Percentiles rank a stretch among this genome's conserved stretches.
Conservation (phyloP, 768 basidiomycete species). For the Kwoniella shandongensis region DNA sequence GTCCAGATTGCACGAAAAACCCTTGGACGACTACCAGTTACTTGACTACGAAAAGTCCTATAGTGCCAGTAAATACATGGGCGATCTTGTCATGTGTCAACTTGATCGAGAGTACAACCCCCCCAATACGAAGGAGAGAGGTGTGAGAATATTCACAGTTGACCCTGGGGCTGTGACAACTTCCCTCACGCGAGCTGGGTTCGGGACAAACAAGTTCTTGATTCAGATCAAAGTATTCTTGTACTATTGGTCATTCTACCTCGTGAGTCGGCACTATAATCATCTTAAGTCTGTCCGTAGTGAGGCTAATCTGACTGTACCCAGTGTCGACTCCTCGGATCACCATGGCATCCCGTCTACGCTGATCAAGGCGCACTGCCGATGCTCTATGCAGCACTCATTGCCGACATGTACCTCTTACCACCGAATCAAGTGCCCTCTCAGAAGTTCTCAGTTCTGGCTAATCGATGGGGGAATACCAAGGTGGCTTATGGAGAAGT, state of each 20-base stretch:
- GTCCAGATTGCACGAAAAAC: slow-evolving; percentile 20
- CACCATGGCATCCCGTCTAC: slow-evolving; percentile 33
- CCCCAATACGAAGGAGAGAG: slow-evolving; percentile 6
- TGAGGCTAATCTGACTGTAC: background rate
- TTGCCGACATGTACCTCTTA: slow-evolving; percentile 29
- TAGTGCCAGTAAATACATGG: slow-evolving; percentile 47
- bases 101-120: slow-evolving; percentile 35
- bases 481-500: slow-evolving; percentile 34
- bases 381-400: slow-evolving; percentile 38
- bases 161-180: slow-evolving; percentile 35
- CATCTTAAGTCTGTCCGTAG: background rate
- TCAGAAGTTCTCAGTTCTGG: slow-evolving; percentile 22
- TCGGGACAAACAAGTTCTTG: slow-evolving; percentile 20
- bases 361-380: slow-evolving; percentile 29
- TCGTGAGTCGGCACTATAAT: slow-evolving; percentile 34
- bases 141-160: slow-evolving; percentile 21
- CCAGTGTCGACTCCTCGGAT: slow-evolving; percentile 39
- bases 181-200: slow-evolving; percentile 17
- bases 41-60: slow-evolving; percentile 32
- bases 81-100: slow-evolving; percentile 41
- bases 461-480: slow-evolving; percentile 19
- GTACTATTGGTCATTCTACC: slow-evolving; percentile 27
- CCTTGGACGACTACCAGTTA: slow-evolving; percentile 44
- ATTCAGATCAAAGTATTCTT: slow-evolving; percentile 17
- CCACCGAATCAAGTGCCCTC: slow-evolving; percentile 18